Evolutionary conservation across 2,329 filamentous ascomycete species (phyloP).

Genomic region (Exophiala mesophila): DNA sequence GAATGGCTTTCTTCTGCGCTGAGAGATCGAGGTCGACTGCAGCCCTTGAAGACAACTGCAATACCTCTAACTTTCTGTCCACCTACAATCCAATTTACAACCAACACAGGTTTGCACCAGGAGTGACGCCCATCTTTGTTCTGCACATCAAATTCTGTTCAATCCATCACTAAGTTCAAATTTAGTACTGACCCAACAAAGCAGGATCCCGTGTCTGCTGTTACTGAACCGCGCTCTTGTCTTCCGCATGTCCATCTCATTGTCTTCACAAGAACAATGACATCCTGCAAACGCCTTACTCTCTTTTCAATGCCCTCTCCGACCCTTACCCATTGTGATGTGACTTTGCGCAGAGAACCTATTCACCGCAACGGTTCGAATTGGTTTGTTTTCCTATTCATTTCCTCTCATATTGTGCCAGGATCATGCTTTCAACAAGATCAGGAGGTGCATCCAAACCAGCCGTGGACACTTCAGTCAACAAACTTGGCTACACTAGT

Average conservation of each 20-base stretch:
- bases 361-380: too few relatives aligned
- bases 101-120: too few relatives aligned
- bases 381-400: too few relatives aligned
- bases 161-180: not conserved
- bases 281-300: not conserved
- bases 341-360: too few relatives aligned
- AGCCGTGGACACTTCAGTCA: constrained; percentile 5
- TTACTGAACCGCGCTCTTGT: not conserved
- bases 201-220: not conserved
- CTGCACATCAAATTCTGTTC: not conserved
- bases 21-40: too few relatives aligned
- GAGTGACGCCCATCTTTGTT: too few relatives aligned
- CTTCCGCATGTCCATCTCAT: not conserved
- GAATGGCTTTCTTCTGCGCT: too few relatives aligned
- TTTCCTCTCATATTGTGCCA: not conserved
- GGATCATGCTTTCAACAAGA: constrained; percentile 2
- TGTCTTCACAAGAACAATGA: not conserved
- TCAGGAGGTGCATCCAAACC: not conserved
- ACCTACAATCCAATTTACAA: too few relatives aligned
- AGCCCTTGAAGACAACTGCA: too few relatives aligned
- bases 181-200: not conserved
- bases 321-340: not conserved
- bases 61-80: too few relatives aligned
- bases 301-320: not conserved
- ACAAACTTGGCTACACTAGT: constrained; percentile 9